Percentiles rank a stretch among this genome's conserved stretches.
Conservation (phyloP, 2,329 filamentous ascomycete species). For the Periconia digitata region DNA sequence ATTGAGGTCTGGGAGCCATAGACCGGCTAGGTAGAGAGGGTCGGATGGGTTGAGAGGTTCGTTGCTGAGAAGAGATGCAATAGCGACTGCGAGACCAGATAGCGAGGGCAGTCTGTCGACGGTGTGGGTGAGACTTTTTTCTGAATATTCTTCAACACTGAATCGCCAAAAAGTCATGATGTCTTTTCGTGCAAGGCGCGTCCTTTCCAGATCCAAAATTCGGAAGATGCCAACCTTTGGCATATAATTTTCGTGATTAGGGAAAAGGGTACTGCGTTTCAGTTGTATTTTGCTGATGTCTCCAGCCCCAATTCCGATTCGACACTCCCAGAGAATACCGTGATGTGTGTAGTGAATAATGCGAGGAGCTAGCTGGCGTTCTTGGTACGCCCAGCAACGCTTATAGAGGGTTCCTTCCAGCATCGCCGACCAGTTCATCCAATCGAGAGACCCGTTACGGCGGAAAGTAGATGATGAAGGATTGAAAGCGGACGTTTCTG, state of each 20-base stretch:
- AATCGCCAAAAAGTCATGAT: not conserved
- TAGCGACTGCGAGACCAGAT: not conserved
- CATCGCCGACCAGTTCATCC: not conserved
- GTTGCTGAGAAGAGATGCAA: not conserved
- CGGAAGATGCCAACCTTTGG: not conserved
- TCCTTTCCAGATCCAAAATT: not conserved
- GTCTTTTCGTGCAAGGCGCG: not conserved
- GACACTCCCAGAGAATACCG: slow-evolving; percentile 4
- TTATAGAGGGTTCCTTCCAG: slow-evolving; percentile 1
- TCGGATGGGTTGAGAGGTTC: too few species aligned
- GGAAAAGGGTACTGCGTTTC: not conserved
- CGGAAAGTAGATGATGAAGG: not conserved
- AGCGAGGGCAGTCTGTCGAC: not conserved
- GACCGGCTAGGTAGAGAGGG: not conserved
- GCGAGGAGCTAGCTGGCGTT: slow-evolving; percentile 2
- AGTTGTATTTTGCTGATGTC: not conserved
- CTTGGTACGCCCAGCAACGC: slow-evolving; percentile 4
- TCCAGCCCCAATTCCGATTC: not conserved
- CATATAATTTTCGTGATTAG: not conserved
- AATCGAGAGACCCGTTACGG: not conserved
- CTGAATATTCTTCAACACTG: not conserved
- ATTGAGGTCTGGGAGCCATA: not conserved
- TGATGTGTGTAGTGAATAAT: slow-evolving; percentile 1
- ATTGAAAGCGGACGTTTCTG: not conserved
- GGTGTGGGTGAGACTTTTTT: not conserved